Base-by-base conservation (phyloP, 768 basidiomycete species). In the Mycena rosella region DNA sequence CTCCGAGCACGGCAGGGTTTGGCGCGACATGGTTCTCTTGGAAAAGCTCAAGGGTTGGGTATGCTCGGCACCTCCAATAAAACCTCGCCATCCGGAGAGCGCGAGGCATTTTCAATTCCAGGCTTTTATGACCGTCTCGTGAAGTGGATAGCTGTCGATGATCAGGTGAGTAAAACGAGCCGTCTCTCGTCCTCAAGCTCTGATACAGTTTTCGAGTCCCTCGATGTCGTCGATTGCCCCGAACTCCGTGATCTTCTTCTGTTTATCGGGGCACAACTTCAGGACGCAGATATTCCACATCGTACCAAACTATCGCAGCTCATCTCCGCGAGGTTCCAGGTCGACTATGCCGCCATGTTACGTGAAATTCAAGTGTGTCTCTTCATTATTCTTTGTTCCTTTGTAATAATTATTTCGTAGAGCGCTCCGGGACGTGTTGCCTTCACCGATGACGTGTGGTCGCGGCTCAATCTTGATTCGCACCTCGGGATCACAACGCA, bases 281-380 rank as follows among this genome's bases (percentile, higher is more conserved):
- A 63, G 17, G 76, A 78, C 5, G 27, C 59, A 1, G 75, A 79
- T 57, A 62, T 80, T 15, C 78, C 76, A 1, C 76, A 79, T 64
- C 72, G 74, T 2, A 75, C 76, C 22, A 76, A 76, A 48, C 27
- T 78, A 2, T 47, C 69, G 0, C 32, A 75, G 26, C 47, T 75
- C 9, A 75, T 79, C 24, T 7, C 38, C 3, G 15, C 38, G 9
- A 38, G 38, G 14, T 38, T 38, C 38, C 10, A 17, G 3, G 38
- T 14, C 7, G 38, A 38, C 3, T 38, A 38, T 17, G 15, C 8
- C 14, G 15, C 38, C 38, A 38, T 38, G 38, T 10, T 38, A 11
- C 38, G 15, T 3, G 38, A 38, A 15, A 38, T 38, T 10, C 38
- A 38, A 17, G 38, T 38, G 15, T 3, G 38, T 17, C 3, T 15